Conservation (phyloP, 768 basidiomycete species). For the Ramaria rubella region DNA sequence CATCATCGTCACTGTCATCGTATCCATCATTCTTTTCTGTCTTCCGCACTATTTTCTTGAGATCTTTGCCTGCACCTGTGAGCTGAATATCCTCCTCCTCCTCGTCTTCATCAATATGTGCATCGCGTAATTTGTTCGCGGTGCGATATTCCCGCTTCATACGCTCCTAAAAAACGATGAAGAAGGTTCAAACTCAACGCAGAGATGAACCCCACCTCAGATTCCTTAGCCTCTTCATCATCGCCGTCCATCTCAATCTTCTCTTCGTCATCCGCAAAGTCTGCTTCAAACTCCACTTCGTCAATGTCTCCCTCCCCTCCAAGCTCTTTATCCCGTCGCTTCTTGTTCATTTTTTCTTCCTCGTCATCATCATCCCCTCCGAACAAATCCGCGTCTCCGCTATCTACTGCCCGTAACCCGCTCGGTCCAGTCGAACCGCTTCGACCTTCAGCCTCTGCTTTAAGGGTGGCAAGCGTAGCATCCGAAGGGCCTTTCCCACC, state of each 20-base stretch:
- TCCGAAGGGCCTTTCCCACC: constrained; percentile 54
- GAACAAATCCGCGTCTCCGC: constrained; percentile 52
- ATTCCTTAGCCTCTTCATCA: constrained; percentile 80
- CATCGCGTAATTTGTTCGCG: constrained; percentile 69
- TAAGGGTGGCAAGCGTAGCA: constrained; percentile 62
- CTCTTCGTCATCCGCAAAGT: constrained; percentile 85
- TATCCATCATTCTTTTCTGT: constrained; percentile 78
- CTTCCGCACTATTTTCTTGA: constrained; percentile 82
- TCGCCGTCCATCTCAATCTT: constrained; percentile 60
- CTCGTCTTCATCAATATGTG: constrained; percentile 66
- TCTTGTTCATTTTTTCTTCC: constrained; percentile 32
- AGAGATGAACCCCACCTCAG: constrained; percentile 46
- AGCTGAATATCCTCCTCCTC: constrained; percentile 53
- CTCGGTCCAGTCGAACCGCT: constrained; percentile 60
- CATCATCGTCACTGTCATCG: constrained; percentile 64
- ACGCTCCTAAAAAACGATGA: constrained; percentile 51
- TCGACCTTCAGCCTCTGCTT: constrained; percentile 50
- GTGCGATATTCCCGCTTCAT: constrained; percentile 74
- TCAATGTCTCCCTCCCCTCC: constrained; percentile 78
- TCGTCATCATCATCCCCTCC: constrained; percentile 65
- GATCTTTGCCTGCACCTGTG: constrained; percentile 66
- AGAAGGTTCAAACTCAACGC: not conserved
- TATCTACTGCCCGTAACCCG: constrained; percentile 60
- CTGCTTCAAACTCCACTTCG: constrained; percentile 76
- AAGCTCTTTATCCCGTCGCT: constrained; percentile 48